Percentiles rank a stretch among this genome's conserved stretches.
Conservation (phyloP, 179 eudicot species). For the Patellifolia procumbens region DNA sequence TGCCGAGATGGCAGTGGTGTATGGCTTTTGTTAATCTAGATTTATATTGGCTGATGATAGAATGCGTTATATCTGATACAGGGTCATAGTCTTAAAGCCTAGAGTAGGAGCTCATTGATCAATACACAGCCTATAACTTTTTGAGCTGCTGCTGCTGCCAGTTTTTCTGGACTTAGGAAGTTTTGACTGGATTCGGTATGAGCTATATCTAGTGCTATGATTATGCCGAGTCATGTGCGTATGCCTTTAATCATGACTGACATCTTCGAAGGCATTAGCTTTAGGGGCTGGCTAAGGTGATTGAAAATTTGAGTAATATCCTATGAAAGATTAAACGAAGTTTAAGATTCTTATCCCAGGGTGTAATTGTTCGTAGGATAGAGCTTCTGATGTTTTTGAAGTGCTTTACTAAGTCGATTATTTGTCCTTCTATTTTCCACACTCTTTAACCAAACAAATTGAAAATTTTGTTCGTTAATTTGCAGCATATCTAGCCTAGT, state of each 20-base stretch:
- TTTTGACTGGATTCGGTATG: background rate
- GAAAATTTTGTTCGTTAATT: background rate
- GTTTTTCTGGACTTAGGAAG: background rate
- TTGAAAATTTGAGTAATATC: too few relatives aligned
- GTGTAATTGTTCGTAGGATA: background rate
- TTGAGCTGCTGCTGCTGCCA: background rate
- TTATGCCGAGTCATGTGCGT: background rate
- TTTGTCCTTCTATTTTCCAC: background rate
- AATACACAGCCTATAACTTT: background rate
- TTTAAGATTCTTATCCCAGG: background rate
- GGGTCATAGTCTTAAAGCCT: too few relatives aligned
- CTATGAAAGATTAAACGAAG: background rate
- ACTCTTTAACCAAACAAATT: background rate
- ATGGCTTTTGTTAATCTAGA: too few relatives aligned
- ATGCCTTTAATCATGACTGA: background rate
- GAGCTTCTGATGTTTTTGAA: background rate
- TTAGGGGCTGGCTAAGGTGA: background rate
- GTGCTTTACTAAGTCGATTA: too few relatives aligned
- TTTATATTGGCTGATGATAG: too few relatives aligned
- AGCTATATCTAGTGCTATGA: background rate
- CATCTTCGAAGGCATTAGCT: background rate
- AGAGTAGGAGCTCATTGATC: background rate
- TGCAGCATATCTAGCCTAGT: constrained; percentile 90
- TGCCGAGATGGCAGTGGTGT: too few relatives aligned
- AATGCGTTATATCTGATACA: too few relatives aligned